Base-by-base conservation (phyloP, 2,329 filamentous ascomycete genomes). In the Apiospora marii region DNA sequence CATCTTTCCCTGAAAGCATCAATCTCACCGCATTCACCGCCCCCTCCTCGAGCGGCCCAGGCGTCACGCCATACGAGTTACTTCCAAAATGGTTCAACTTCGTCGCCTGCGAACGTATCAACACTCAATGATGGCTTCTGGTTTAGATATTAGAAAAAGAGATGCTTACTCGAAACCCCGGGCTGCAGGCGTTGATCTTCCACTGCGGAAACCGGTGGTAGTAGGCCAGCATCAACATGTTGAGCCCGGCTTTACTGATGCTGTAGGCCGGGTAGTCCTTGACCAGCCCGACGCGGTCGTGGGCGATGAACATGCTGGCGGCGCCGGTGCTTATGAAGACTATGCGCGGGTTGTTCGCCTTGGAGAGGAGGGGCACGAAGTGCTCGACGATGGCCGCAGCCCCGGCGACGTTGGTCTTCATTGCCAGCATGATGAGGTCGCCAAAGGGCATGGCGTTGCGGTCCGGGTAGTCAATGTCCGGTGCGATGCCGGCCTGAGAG, bases 21-120 rank as follows among this genome's bases (percentile, higher is more conserved):
- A 71, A 41, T 30, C 69, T 64, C 34, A 71, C 69, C 12, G 69
- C 69, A 34, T 71, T 64, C 22, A 70, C 51, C 14, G 69, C 53
- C 6, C 69, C 69, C 37, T 67, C 53, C 19, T 49, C 69, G 13
- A 71, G 41, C 3, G 53, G 69, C 0, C 53, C 41, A 16, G 69
- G 51, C n/a, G 22, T 27, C 4, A 3, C 10, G 16, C 51, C 51
- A 19, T 22, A n/a, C 19, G 51, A n/a, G 13, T 68, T 68, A 8
- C 12, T 12, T 3, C 69, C 69, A 22, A 71, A 71, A 7, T 48
- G 34, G 19, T 71, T 71, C 7, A 71, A 14, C 5, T 14, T 46
- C 7, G 69, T 71, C 7, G 37, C 69, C 69, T 71, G 13, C 10
- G n/a, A 22, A 22, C 22, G 19, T 14, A 12, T 27, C 41, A 43